Conservation (phyloP, 768 basidiomycete species). For the Pisolithus tinctorius region DNA sequence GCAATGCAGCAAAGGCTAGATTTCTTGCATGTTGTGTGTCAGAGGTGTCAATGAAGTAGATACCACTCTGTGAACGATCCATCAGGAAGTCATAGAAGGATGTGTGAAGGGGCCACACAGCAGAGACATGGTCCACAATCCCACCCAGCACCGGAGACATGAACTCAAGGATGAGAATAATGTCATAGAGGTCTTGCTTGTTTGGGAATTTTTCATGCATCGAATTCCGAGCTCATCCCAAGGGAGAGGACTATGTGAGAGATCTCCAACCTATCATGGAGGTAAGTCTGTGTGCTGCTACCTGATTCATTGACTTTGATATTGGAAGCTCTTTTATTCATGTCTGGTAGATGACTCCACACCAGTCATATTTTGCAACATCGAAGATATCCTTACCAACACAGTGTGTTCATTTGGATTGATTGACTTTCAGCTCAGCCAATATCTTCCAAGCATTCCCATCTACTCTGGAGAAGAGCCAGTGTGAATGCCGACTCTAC, state of each 20-base stretch:
- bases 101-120: no score
- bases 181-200: no score
- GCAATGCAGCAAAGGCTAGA: no score
- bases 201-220: no score
- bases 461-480: constrained; percentile 84
- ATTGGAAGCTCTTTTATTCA: constrained; percentile 72
- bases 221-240: constrained; percentile 91
- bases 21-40: no score
- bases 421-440: neutral
- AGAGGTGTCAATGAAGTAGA: no score
- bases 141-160: no score
- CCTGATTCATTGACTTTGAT: constrained; percentile 1
- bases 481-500: constrained; percentile 88
- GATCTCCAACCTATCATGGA: constrained; percentile 90
- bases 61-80: no score
- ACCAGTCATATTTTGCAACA: constrained; percentile 82
- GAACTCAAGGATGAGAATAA: no score
- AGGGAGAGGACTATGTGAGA: constrained; percentile 85
- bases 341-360: constrained; percentile 71
- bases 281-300: constrained; percentile 34
- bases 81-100: no score
- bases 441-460: constrained; percentile 61
- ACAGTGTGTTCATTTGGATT: constrained; percentile 43
- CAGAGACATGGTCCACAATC: no score
- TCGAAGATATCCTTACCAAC: constrained; percentile 89